phyloP scores from a whole-genome alignment of 345 rosid species.

The Brassica incana region DNA sequence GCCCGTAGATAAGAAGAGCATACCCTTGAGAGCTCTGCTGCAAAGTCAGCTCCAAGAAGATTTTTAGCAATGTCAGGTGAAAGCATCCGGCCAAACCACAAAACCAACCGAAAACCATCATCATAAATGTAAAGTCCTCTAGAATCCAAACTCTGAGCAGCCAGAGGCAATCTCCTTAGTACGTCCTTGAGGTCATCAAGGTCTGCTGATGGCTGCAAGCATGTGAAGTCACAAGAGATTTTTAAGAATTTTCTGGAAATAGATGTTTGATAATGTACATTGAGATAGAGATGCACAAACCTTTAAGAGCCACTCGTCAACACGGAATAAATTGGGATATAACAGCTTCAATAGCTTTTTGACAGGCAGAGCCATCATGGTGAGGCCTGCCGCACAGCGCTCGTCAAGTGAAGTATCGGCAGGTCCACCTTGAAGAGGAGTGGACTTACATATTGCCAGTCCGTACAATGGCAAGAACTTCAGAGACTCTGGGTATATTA shows the following conservation, averaged over 20 bases:
- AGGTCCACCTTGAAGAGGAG: constrained; percentile 84
- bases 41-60: constrained; percentile 82
- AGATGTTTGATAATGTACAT: background rate
- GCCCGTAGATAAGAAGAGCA: background rate
- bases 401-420: constrained; percentile 88
- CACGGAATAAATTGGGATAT: constrained; percentile 80
- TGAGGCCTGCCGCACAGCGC: constrained; percentile 89
- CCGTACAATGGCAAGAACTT: constrained; percentile 85
- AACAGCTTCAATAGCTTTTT: constrained; percentile 79
- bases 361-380: constrained; percentile 93
- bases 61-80: constrained; percentile 81
- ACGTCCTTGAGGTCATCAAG: constrained; percentile 42
- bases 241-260: background rate
- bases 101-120: constrained; percentile 77
- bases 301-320: constrained; percentile 82
- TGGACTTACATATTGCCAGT: constrained; percentile 80
- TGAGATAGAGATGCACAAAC: constrained; percentile 37
- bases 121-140: constrained; percentile 90
- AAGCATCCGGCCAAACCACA: constrained; percentile 96
- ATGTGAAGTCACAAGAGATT: constrained; percentile 17
- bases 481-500: constrained; percentile 92
- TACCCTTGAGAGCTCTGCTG: constrained; percentile 91
- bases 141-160: constrained; percentile 83
- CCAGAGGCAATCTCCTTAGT: constrained; percentile 60
- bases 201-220: constrained; percentile 61